These are phyloP conservation scores for Paecilomyces niveus DNA, from an alignment of 2,329 filamentous ascomycete genomes.

Conservation along the genomic window DNA sequence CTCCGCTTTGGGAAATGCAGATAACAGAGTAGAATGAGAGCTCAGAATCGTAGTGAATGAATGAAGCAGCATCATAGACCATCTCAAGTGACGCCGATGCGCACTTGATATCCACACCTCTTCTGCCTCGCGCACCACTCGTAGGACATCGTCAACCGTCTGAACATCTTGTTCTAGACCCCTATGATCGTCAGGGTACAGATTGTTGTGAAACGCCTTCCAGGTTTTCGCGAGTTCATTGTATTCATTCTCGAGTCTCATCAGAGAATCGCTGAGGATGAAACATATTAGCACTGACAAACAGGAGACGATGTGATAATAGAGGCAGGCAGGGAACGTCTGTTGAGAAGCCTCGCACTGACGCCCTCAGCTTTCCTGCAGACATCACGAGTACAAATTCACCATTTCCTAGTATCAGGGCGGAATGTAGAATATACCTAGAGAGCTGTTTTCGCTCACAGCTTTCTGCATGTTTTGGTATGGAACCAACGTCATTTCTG, in stretches of 20 bases:
- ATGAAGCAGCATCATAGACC: slow-evolving; percentile 19
- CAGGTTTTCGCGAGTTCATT: slow-evolving; percentile 30
- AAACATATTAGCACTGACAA: neutral
- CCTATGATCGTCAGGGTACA: slow-evolving; percentile 21
- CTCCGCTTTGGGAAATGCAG: slow-evolving; percentile 19
- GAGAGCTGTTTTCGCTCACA: neutral
- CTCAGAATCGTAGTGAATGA: slow-evolving; percentile 21
- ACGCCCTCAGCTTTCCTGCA: neutral
- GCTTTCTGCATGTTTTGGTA: neutral
- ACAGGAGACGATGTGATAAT: neutral
- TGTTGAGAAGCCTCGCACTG: neutral
- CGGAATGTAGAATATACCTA: neutral
- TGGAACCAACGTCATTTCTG: neutral
- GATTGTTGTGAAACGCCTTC: slow-evolving; percentile 25
- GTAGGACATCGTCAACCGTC: slow-evolving; percentile 19
- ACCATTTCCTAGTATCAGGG: neutral
- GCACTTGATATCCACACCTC: slow-evolving; percentile 20
- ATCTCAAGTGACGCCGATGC: slow-evolving; percentile 18
- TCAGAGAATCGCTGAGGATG: slow-evolving; percentile 17
- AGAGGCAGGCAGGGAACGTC: neutral
- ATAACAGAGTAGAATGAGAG: slow-evolving; percentile 19
- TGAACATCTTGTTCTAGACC: slow-evolving; percentile 21
- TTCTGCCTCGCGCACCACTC: slow-evolving; percentile 20
- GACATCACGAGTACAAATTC: neutral
- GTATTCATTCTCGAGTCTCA: slow-evolving; percentile 30